Conservation (phyloP, 352 stramenopile genomes). For the Elongisporangium undulatum region DNA sequence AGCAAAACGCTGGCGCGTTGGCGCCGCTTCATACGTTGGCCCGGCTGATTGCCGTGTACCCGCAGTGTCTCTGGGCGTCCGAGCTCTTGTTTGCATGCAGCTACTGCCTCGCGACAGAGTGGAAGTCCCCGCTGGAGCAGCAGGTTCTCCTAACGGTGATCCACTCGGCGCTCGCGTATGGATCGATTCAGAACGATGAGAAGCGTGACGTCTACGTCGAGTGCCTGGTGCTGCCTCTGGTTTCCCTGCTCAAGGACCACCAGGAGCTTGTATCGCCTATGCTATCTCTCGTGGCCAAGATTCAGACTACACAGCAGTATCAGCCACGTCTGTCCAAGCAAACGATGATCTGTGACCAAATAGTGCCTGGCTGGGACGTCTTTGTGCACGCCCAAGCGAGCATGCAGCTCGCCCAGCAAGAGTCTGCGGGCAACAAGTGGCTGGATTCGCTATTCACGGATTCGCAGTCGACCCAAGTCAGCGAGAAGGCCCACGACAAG, state of each 20-base stretch:
- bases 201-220: constrained; percentile 47
- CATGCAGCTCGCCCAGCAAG: constrained; percentile 23
- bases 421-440: constrained; percentile 20
- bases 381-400: constrained; percentile 23
- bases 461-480: neutral
- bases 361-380: constrained; percentile 6
- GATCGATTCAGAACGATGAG: neutral
- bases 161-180: constrained; percentile 19
- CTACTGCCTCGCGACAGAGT: constrained; percentile 26
- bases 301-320: constrained; percentile 20
- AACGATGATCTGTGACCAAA: neutral
- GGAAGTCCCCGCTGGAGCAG: constrained; percentile 28
- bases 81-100: constrained; percentile 29
- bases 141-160: constrained; percentile 37
- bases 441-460: constrained; percentile 31
- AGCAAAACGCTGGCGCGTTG: constrained; percentile 25
- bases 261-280: constrained; percentile 19
- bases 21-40: constrained; percentile 37
- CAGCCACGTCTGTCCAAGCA: neutral
- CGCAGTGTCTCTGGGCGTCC: constrained; percentile 29
- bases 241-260: constrained; percentile 37
- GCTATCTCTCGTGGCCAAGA: constrained; percentile 31
- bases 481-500: constrained; percentile 3
- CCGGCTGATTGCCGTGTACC: constrained; percentile 19
- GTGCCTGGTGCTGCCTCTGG: constrained; percentile 47